Evolutionary conservation across 371 early-diverging fungal species (phyloP).

Genomic region (Mucor indicus): DNA sequence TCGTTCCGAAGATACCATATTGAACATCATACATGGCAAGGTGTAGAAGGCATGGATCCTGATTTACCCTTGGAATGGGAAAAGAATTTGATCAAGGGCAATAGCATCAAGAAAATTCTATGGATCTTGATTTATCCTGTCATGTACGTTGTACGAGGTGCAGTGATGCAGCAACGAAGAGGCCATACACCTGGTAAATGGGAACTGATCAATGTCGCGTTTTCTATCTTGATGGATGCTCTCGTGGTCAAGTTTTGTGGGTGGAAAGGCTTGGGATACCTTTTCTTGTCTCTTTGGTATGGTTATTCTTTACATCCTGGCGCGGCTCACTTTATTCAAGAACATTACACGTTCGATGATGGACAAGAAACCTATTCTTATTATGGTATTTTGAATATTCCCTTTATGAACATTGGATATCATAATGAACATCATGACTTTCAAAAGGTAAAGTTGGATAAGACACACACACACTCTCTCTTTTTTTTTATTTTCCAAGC

Average conservation of each 20-base stretch:
- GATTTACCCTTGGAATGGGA: constrained; percentile 95
- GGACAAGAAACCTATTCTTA: constrained; percentile 98
- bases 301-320: constrained; percentile 94
- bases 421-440: constrained; percentile 99
- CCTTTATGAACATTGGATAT: constrained; percentile 87
- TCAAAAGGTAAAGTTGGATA: constrained; percentile 47
- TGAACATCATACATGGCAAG: constrained; percentile 95
- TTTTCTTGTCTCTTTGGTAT: constrained; percentile 78
- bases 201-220: constrained; percentile 80
- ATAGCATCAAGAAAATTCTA: constrained; percentile 68
- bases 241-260: constrained; percentile 65
- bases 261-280: constrained; percentile 66
- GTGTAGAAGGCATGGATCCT: constrained; percentile 90
- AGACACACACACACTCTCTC: too few relatives aligned
- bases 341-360: constrained; percentile 94
- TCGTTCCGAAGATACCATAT: constrained; percentile 93
- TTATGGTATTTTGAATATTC: constrained; percentile 87
- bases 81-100: constrained; percentile 73
- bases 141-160: constrained; percentile 88
- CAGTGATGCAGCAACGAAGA: constrained; percentile 60
- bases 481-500: too few relatives aligned
- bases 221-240: constrained; percentile 59
- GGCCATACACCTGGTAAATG: constrained; percentile 67
- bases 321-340: constrained; percentile 97
- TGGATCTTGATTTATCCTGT: constrained; percentile 87